Base-by-base conservation (phyloP, 331 rosid species). In the Malus hybrid region DNA sequence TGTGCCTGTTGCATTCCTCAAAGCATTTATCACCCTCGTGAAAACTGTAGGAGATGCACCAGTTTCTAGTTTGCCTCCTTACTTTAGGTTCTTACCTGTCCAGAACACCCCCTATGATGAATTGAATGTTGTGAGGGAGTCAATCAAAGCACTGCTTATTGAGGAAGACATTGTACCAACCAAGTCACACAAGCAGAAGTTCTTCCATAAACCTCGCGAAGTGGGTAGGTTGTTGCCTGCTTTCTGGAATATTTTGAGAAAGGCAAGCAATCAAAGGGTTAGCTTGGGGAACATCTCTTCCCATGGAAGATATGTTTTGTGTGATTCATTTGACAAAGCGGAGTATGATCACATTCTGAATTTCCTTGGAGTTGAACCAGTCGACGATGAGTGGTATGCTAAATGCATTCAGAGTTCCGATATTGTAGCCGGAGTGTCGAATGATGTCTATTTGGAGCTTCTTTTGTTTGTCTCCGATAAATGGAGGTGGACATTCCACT, bases 211-310 rank as follows among this genome's bases (percentile, higher is more conserved):
- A 75, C 97, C 98, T 42, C 14, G 77, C 55, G 88, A 93, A 69
- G 93, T 93, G 61, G 83, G 90, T 28, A 91, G 96, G 74, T 54
- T 93, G 28, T 33, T 87, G 77, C 96, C 97, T 4, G 81, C 67
- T 29, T 93, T 89, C 57, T 87, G 92, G 98, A 77, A 39, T 27
- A 81, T 93, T 68, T 70, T 93, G 79, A 65, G 32, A 1, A 31
- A 75, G 66, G 95, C 93, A 3, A 59, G 24, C 55, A 8, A 16
- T 20, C 60, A 87, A 65, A 79, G 81, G 54, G 85, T 83, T 12
- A 69, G 80, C 80, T 81, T 85, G 85, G 62, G 14, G 61, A 73
- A 84, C 60, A 83, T 93, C 50, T 83, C 91, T 2, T 85, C 93
- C 57, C 97, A 86, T 68, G 96, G 87, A 19, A 85, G 59, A 55